Evolutionary conservation across 2,329 filamentous ascomycete genomes (phyloP).

Genomic region (Neofusicoccum sp.): DNA sequence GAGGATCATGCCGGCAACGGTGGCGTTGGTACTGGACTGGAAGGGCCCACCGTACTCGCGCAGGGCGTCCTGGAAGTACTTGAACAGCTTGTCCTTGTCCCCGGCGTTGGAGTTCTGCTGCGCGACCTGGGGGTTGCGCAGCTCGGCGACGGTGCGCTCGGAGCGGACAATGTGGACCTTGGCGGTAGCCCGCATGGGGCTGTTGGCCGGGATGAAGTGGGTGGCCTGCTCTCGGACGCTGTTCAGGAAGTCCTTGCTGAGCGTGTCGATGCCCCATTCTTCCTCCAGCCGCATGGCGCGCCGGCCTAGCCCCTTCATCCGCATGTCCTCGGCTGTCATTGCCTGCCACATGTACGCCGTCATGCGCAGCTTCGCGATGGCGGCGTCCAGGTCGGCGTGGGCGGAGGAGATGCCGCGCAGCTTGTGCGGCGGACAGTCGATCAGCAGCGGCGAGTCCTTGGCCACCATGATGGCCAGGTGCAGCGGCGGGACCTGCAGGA

Average conservation of each 20-base stretch:
- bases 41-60: constrained; percentile 28
- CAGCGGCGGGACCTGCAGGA: constrained; percentile 33
- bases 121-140: constrained; percentile 24
- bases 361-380: constrained; percentile 34
- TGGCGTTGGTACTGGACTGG: constrained; percentile 24
- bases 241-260: constrained; percentile 26
- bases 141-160: constrained; percentile 26
- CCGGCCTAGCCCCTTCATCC: constrained; percentile 27
- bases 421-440: constrained; percentile 32
- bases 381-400: constrained; percentile 30
- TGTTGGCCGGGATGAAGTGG: constrained; percentile 19
- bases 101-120: constrained; percentile 25
- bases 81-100: constrained; percentile 22
- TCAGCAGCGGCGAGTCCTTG: constrained; percentile 31
- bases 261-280: constrained; percentile 29
- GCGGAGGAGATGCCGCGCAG: constrained; percentile 26
- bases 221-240: not conserved
- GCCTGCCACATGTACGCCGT: constrained; percentile 38
- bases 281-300: constrained; percentile 34
- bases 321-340: constrained; percentile 34
- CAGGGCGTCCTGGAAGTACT: constrained; percentile 28
- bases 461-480: constrained; percentile 35
- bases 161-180: constrained; percentile 30
- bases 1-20: constrained; percentile 33
- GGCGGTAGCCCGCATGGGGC: constrained; percentile 23